Evolutionary conservation across 495 filamentous ascomycete species (phyloP), one percentile per base, ranked within the genome.

Genomic region (Tuber calosporum): DNA sequence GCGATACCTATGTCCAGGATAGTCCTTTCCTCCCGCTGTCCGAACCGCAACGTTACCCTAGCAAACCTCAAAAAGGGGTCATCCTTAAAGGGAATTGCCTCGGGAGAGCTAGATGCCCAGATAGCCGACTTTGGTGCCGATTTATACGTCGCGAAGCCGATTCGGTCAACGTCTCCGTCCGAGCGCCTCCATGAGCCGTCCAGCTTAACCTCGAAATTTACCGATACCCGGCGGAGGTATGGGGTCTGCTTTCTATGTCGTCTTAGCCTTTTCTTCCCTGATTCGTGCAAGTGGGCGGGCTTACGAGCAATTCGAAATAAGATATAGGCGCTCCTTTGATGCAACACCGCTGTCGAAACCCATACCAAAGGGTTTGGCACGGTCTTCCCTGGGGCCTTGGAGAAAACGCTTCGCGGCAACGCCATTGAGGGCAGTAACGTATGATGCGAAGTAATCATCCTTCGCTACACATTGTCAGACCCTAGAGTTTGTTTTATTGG

Each of bases 401-500:
- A 81, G 68, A 42, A 81, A 80, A 37, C 79, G 78, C 70, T 81
- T 81, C 1, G 79, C 78, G 34, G 75, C 72, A 66, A 81, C 76
- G 1, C 72, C 68, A 67, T 81, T 77, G 53, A 81, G 79, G 1
- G 80, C 73, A 26, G 69, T 68, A 4, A 45, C 48, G 26, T 75
- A 41, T 9, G 36, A 17, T 3, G 66, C 26, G 20, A 79, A 79
- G 67, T 68, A 8, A n/a, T 19, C 11, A 26, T 77, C 70, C 30
- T 20, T 70, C 15, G 58, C 75, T 62, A 19, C 0, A 34, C 53
- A 62, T 62, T 34, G 26, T 62, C 34, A 62, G 30, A 30, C 53
- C 4, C 26, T 30, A 15, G 53, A 6, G 26, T 5, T 13, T 11
- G 26, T 2, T 13, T 13, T 4, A 9, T 34, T 62, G 53, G 26